Conservation (phyloP, 306 rosid species). For the Casuarina equisetifolia region DNA sequence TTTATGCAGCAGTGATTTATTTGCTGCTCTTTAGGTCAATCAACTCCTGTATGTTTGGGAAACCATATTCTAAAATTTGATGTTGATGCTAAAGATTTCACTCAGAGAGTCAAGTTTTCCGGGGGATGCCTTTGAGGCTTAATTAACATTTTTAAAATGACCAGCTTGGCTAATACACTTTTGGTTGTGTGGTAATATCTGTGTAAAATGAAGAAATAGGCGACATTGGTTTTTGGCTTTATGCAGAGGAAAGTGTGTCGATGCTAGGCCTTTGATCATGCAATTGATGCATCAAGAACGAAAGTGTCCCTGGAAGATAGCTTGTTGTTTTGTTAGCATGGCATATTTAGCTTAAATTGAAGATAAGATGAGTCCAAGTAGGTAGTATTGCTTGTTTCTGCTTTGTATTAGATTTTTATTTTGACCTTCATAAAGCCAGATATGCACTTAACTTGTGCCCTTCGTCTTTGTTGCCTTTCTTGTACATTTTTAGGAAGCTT, state of each 20-base stretch:
- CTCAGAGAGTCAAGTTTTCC: background rate
- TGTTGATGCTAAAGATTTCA: background rate
- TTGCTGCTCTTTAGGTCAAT: background rate
- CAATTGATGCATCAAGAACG: background rate
- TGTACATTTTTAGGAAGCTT: background rate
- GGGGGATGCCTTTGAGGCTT: background rate
- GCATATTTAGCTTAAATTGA: background rate
- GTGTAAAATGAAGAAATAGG: background rate
- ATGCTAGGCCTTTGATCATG: background rate
- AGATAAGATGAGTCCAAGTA: background rate
- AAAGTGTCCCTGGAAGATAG: background rate
- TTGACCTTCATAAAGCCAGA: slow-evolving; percentile 1
- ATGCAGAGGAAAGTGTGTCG: background rate
- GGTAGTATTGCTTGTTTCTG: background rate
- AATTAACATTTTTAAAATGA: background rate
- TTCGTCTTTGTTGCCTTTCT: background rate
- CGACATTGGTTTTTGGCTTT: background rate
- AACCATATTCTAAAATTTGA: slow-evolving; percentile 6
- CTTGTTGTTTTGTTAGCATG: background rate
- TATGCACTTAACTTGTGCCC: background rate
- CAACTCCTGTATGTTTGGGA: background rate
- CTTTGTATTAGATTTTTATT: background rate
- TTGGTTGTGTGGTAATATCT: background rate
- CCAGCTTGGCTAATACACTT: background rate
- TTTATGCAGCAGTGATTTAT: background rate